phyloP scores from a whole-genome alignment of 1,284 basidiomycete genomes.

The Rhodotorula sp. region DNA sequence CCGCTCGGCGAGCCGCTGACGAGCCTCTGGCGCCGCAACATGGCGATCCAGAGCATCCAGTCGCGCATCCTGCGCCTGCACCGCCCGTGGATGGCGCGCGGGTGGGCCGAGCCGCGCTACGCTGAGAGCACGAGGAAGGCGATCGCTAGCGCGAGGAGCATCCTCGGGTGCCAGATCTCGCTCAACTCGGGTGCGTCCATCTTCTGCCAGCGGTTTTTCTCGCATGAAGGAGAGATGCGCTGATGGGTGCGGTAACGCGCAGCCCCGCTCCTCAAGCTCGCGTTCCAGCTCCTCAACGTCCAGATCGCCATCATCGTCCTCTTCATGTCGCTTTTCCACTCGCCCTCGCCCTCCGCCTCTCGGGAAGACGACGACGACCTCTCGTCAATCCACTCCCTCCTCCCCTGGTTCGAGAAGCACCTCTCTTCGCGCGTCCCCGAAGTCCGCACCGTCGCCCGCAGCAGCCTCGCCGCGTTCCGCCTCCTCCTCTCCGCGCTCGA shows the following conservation, averaged over 20 bases:
- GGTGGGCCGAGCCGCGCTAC: conserved; percentile 23
- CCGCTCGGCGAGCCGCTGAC: conserved; percentile 28
- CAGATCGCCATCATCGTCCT: conserved; percentile 25
- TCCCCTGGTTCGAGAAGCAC: conserved; percentile 22
- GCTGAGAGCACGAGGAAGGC: conserved; percentile 21
- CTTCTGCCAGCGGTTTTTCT: no score
- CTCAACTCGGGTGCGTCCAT: conserved; percentile 18
- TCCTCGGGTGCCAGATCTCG: conserved; percentile 17
- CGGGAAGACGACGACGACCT: conserved; percentile 9
- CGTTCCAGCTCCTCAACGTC: conserved; percentile 24
- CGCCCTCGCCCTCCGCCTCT: background rate
- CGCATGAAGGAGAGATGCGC: background rate
- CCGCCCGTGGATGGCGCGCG: conserved; percentile 40
- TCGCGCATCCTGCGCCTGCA: conserved; percentile 42
- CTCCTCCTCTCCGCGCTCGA: conserved; percentile 16
- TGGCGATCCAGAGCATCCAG: conserved; percentile 27
- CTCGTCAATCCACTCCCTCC: conserved; percentile 8
- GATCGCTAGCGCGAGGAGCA: conserved; percentile 18
- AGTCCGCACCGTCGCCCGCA: conserved; percentile 25
- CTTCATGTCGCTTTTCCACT: conserved; percentile 26
- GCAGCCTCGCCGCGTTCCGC: conserved; percentile 15
- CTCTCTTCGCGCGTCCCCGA: background rate
- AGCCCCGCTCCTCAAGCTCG: conserved; percentile 28
- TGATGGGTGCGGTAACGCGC: background rate
- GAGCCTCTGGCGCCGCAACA: conserved; percentile 20